Evolutionary conservation across 2,329 filamentous ascomycete genomes (phyloP), one percentile per base, ranked within the genome.

Genomic region (Stachybotrys chlorohalonatus): DNA sequence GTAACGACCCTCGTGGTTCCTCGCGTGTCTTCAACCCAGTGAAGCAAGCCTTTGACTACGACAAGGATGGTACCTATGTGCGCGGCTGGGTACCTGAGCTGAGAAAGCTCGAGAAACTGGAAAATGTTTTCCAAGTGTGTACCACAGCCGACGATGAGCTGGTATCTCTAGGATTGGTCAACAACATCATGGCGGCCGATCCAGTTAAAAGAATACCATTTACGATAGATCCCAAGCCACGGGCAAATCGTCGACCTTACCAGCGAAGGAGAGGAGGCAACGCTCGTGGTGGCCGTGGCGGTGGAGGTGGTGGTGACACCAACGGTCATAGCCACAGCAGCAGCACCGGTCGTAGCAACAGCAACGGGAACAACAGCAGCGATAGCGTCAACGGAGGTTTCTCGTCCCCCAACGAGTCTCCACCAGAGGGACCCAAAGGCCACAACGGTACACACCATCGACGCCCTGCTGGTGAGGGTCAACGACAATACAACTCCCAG

Each of bases 11-110:
- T 0, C 74, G 87, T 24, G 83, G 84, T 7, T 81, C 87, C 6
- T 81, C 81, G 0, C 76, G 89, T n/a, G 81, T 88, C 13, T 92
- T 92, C 75, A 93, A 93, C 63, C 87, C 88, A 0, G 83, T 93
- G 51, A 92, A 92, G 67, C 89, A 93, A 66, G 86, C 84, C 0
- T 81, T 88, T 48, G 87, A 91, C 59, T 92, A 93, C 63, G 89
- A 93, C 64, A 77, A 78, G 2, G 72, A 83, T 0, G 89, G 86
- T 2, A 72, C 78, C 7, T 93, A 90, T 60, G 83, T 90, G 8
- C 81, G 81, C n/a, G 74, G 79, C 2, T 93, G 89, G 89, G 75
- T 92, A 0, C 80, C 82, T 0, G 89, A 93, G 65, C 65, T 90
- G 31, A 73, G 78, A 2, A 66, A 72, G 0, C 68, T 90, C 1